phyloP scores from a whole-genome alignment of 768 basidiomycete genomes.

The Psilocybe cubensis region DNA sequence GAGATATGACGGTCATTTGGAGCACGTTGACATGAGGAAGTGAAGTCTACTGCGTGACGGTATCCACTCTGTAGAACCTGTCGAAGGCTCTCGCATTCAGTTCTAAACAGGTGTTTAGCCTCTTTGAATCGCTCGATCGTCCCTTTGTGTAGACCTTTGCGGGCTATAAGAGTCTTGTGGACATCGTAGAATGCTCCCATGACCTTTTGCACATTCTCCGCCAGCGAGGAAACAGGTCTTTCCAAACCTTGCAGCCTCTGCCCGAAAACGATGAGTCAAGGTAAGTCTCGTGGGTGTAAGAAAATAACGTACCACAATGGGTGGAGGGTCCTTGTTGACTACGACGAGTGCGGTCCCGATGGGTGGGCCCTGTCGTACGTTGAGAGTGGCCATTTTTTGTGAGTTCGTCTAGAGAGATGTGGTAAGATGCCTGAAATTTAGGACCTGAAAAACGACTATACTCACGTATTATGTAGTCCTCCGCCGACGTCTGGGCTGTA shows the following conservation, averaged over 20 bases:
- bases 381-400: background rate
- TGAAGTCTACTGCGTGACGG: constrained; percentile 21
- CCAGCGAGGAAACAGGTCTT: constrained; percentile 17
- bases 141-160: constrained; percentile 10
- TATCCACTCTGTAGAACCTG: constrained; percentile 21
- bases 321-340: background rate
- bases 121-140: constrained; percentile 17
- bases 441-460: background rate
- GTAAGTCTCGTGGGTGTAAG: background rate
- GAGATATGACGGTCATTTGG: constrained; percentile 22
- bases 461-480: background rate
- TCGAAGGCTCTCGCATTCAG: constrained; percentile 23
- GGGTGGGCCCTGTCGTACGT: background rate
- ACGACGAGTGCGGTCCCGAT: constrained; percentile 3
- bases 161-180: constrained; percentile 15
- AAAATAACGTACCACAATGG: constrained; percentile 7
- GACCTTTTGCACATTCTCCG: constrained; percentile 19
- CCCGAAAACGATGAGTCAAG: background rate
- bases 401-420: background rate
- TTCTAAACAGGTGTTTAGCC: constrained; percentile 18
- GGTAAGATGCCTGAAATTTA: background rate
- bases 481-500: background rate
- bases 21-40: constrained; percentile 20
- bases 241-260: constrained; percentile 18
- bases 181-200: constrained; percentile 23